Base-by-base conservation (phyloP, 306 rosid species). In the Pyrus bretschneideri region DNA sequence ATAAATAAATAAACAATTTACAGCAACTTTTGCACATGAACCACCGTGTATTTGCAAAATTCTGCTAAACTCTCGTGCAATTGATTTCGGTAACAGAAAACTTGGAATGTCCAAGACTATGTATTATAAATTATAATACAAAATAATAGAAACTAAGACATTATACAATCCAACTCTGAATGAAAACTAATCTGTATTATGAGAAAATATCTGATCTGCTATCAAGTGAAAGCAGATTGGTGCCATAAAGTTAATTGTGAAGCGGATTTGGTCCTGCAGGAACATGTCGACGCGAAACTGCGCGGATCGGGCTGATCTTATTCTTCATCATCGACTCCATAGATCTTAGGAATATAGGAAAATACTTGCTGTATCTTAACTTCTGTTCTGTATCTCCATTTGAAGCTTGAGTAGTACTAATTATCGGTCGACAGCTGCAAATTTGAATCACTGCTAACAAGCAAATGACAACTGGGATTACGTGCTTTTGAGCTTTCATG, bases 261-360 rank as follows among this genome's bases (percentile, higher is more conserved):
- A 91, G 97, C 52, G 81, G 97, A 78, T 91, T 88, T 68, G 97
- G 92, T 69, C 94, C 97, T 69, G 73, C 59, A 3, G 94, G 92
- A 54, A 91, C 90, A 51, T 25, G 38, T 29, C 83, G 59, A 66
- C 9, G 92, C 14, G 92, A 91, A 83, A 89, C 88, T 9, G 64
- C 76, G 63, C 84, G 96, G 75, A 86, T 71, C 62, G 73, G 70
- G 75, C 71, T 67, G 66, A 45, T 70, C 84, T 75, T 79, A 12
- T 29, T 76, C 76, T 82, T 45, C 31, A 54, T 80, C 71, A 44
- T 83, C 22, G 74, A 65, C 66, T 78, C 49, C 75, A 81, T 27
- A 30, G 89, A 83, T 38, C 66, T 71, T 30, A 38, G 40, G 73
- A 87, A 80, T 85, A 79, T 81, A 30, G 89, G 84, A 75, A 88